Conservation (phyloP, 2,329 filamentous ascomycete species). For the Lasiodiplodia sp. region DNA sequence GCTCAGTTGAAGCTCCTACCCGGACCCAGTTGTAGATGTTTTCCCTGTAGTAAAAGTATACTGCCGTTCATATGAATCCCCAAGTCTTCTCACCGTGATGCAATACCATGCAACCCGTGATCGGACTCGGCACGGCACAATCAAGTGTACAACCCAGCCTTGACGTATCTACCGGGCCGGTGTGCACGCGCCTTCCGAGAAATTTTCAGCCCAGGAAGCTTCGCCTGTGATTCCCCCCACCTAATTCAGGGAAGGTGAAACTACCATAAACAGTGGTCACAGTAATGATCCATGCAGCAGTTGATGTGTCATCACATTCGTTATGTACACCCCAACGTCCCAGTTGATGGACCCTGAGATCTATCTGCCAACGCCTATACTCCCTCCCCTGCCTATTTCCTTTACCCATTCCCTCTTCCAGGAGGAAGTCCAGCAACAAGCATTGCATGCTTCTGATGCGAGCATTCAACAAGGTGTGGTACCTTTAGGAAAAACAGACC, state of each 20-base stretch:
- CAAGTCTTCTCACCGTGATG: not conserved
- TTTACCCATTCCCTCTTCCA: not conserved
- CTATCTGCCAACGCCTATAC: slow-evolving; percentile 1
- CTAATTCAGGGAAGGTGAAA: not conserved
- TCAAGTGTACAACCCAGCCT: not conserved
- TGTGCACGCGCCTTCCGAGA: slow-evolving; percentile 5
- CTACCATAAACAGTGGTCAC: not conserved
- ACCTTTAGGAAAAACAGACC: not conserved
- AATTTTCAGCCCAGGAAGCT: not conserved
- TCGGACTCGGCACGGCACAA: not conserved
- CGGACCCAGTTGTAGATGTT: not conserved
- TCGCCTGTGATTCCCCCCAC: not conserved
- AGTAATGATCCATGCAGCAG: not conserved
- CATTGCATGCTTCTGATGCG: not conserved
- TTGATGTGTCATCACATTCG: slow-evolving; percentile 11
- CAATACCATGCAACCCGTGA: not conserved
- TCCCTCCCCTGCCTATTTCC: not conserved
- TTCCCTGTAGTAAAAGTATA: not conserved
- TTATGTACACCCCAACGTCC: slow-evolving; percentile 18
- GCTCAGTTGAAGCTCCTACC: not conserved
- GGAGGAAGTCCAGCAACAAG: not conserved
- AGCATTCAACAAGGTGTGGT: not conserved
- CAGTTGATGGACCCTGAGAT: not conserved
- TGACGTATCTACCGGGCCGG: slow-evolving; percentile 1
- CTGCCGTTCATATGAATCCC: not conserved